These are phyloP conservation scores for Alternaria consortialis DNA, from an alignment of 2,329 filamentous ascomycete genomes.

Conservation along the genomic window DNA sequence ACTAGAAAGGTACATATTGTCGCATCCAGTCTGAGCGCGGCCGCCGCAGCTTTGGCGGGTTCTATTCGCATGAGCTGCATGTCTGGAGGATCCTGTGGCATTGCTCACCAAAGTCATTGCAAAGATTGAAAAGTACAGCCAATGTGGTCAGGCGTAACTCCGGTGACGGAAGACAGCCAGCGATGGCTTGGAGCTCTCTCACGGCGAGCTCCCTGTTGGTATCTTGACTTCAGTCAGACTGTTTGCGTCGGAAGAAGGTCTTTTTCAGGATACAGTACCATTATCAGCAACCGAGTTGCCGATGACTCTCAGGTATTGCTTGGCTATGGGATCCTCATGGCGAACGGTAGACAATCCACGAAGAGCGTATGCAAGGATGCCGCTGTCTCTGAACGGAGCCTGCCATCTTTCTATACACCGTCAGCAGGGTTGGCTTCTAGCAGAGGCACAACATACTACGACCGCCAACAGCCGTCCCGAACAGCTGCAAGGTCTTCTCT, in stretches of 20 bases:
- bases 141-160: slow-evolving; percentile 43
- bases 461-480: slow-evolving; percentile 47
- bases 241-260: neutral
- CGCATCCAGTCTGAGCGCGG: slow-evolving; percentile 45
- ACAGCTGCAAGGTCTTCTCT: slow-evolving; percentile 33
- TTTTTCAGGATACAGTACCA: slow-evolving; percentile 30
- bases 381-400: slow-evolving; percentile 34
- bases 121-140: slow-evolving; percentile 57
- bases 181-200: slow-evolving; percentile 37
- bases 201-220: slow-evolving; percentile 42
- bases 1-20: slow-evolving; percentile 39
- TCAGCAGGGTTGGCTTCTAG: slow-evolving; percentile 30
- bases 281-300: slow-evolving; percentile 52
- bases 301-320: slow-evolving; percentile 49
- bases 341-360: slow-evolving; percentile 33
- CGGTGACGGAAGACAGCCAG: slow-evolving; percentile 34
- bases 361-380: slow-evolving; percentile 41
- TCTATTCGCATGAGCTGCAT: slow-evolving; percentile 37
- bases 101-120: slow-evolving; percentile 51
- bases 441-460: slow-evolving; percentile 32
- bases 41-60: slow-evolving; percentile 46
- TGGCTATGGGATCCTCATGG: slow-evolving; percentile 31
- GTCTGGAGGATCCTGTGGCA: slow-evolving; percentile 9
- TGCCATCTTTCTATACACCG: slow-evolving; percentile 42
- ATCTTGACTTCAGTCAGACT: slow-evolving; percentile 39